Conservation (phyloP, 2,329 filamentous ascomycete genomes). For the Boeremia exigua region DNA sequence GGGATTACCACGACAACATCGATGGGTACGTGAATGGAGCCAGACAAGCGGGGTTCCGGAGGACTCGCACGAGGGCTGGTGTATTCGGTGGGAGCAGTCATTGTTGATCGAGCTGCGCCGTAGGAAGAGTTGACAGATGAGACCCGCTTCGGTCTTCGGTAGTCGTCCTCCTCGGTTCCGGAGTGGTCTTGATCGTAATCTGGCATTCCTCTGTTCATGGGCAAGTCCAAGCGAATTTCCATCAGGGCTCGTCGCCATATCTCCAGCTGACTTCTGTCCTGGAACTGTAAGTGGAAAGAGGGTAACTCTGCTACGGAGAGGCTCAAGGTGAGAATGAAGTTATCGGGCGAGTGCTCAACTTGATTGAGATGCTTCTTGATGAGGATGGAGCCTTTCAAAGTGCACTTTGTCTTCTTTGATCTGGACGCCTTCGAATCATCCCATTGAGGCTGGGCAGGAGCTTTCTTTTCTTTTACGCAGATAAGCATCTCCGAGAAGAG, state of each 20-base stretch:
- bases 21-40: constrained; percentile 82
- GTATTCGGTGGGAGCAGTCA: constrained; percentile 91
- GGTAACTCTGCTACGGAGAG: constrained; percentile 91
- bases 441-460: constrained; percentile 67
- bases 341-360: constrained; percentile 75
- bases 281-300: constrained; percentile 91
- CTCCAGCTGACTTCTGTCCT: constrained; percentile 82
- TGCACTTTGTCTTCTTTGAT: constrained; percentile 75
- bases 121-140: constrained; percentile 87
- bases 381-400: constrained; percentile 93
- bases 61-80: constrained; percentile 65
- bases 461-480: constrained; percentile 97
- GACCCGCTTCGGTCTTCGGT: constrained; percentile 70
- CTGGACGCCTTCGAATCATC: constrained; percentile 58
- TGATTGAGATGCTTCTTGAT: constrained; percentile 98
- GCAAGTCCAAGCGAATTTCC: constrained; percentile 77
- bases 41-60: constrained; percentile 52
- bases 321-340: constrained; percentile 84
- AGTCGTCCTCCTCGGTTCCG: constrained; percentile 88
- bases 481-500: constrained; percentile 99
- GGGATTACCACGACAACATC: constrained; percentile 97
- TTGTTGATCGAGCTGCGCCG: constrained; percentile 80
- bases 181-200: constrained; percentile 83
- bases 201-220: constrained; percentile 60
- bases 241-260: constrained; percentile 87